phyloP scores from a whole-genome alignment of 805 yeast genomes.

The Hemisphaericaspora nanyangensis region DNA sequence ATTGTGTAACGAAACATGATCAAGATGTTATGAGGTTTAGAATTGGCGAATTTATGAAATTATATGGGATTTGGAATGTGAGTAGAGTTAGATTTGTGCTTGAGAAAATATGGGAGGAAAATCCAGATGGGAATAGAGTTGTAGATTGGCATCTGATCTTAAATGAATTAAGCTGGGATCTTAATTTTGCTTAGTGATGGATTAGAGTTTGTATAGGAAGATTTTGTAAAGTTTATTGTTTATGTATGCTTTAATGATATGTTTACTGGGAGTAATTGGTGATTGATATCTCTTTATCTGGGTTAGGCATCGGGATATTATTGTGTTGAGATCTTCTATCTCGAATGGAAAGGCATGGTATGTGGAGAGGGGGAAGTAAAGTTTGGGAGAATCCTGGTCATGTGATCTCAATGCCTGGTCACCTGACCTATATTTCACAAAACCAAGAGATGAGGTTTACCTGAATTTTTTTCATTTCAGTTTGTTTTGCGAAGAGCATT shows the following conservation, averaged over 20 bases:
- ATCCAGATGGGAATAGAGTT: slow-evolving; percentile 51
- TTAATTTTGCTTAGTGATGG: slow-evolving; percentile 66
- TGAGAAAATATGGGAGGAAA: slow-evolving; percentile 46
- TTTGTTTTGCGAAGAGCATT: neutral
- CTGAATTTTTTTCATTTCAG: too few species aligned
- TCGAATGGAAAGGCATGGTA: too few species aligned
- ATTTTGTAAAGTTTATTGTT: neutral
- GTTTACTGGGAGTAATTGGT: too few species aligned
- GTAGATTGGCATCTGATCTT: slow-evolving; percentile 74
- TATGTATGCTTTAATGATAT: neutral
- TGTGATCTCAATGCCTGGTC: neutral
- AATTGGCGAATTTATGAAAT: slow-evolving; percentile 51
- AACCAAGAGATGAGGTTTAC: neutral
- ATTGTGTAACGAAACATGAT: slow-evolving; percentile 51
- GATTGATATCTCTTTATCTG: too few species aligned
- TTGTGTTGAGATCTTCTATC: too few species aligned
- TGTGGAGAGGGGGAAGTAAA: too few species aligned
- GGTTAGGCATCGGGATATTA: too few species aligned
- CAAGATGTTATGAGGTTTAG: slow-evolving; percentile 48
- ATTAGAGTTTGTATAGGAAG: too few species aligned
- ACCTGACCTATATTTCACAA: neutral
- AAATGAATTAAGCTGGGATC: slow-evolving; percentile 68
- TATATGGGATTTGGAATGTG: slow-evolving; percentile 69
- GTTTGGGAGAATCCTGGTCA: neutral
- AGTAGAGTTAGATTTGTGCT: slow-evolving; percentile 41